Evolutionary conservation across 352 stramenopile species (phyloP).

Genomic region (Globisporangium uncinulatum): DNA sequence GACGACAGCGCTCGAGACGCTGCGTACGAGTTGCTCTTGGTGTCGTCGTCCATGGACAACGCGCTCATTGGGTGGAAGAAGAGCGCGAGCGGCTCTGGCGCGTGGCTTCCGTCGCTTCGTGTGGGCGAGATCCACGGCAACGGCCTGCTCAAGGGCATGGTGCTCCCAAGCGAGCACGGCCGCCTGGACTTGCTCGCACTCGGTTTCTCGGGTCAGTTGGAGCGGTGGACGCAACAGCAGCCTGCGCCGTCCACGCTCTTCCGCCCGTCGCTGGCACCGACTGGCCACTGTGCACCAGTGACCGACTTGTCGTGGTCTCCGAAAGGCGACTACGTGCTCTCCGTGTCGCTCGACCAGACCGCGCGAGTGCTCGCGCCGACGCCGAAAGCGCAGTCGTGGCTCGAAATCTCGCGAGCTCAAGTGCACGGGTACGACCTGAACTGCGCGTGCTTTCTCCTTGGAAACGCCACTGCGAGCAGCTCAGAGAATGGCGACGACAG

Average conservation of each 20-base stretch:
- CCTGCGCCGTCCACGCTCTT: conserved; percentile 43
- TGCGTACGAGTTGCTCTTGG: conserved; percentile 16
- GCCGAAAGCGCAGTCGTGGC: conserved; percentile 19
- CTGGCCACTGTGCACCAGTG: conserved; percentile 46
- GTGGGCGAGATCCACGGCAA: conserved; percentile 57
- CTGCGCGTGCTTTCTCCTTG: conserved; percentile 49
- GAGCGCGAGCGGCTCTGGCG: conserved; percentile 6
- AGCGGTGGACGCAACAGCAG: conserved; percentile 62
- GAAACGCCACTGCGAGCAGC: background rate
- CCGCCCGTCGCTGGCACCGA: conserved; percentile 40
- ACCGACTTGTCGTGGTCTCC: conserved; percentile 68
- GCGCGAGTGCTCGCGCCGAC: conserved; percentile 43
- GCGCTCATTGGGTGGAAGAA: conserved; percentile 60
- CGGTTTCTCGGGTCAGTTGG: conserved; percentile 54
- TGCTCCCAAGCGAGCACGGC: conserved; percentile 21
- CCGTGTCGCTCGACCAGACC: conserved; percentile 72
- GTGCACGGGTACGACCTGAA: conserved; percentile 83
- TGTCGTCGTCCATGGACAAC: conserved; percentile 80
- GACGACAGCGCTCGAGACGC: background rate
- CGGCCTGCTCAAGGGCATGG: conserved; percentile 35
- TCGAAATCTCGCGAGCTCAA: conserved; percentile 71
- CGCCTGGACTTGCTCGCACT: conserved; percentile 55
- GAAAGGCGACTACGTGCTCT: conserved; percentile 55
- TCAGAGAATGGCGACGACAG: too few species aligned
- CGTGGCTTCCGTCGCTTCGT: conserved; percentile 45